Conservation (phyloP, 805 yeast genomes). For the Priceomyces medius region DNA sequence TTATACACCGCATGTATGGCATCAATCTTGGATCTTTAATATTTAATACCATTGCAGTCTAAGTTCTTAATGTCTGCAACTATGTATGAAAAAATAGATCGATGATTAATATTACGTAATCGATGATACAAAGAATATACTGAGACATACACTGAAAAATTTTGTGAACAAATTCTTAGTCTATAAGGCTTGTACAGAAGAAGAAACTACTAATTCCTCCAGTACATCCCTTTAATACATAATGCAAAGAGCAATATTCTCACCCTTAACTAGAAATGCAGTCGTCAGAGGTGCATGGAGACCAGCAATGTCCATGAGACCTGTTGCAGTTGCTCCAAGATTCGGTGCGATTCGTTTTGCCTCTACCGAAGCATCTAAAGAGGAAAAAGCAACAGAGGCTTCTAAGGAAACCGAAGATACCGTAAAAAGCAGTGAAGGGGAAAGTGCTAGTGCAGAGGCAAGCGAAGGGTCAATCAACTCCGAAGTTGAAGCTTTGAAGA, state of each 20-base stretch:
- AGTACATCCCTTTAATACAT: not conserved
- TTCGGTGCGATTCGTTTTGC: conserved; percentile 14
- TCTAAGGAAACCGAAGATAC: conserved; percentile 9
- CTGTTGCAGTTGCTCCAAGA: conserved; percentile 12
- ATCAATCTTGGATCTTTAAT: no score
- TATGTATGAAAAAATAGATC: no score
- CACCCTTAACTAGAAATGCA: conserved; percentile 18
- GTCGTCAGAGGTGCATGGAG: conserved; percentile 12
- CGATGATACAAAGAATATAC: not conserved
- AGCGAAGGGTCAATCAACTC: conserved; percentile 12
- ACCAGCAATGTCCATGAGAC: conserved; percentile 15
- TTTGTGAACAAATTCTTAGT: not conserved
- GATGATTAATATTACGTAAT: conserved; percentile 4
- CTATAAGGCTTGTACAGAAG: not conserved
- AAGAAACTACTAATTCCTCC: not conserved
- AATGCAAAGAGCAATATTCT: conserved; percentile 28
- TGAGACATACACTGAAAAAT: not conserved
- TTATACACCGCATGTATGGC: no score
- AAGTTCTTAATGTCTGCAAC: no score
- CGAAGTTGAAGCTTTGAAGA: conserved; percentile 37
- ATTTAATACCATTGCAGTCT: no score
- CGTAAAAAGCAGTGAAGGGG: conserved; percentile 11
- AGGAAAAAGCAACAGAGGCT: conserved; percentile 6
- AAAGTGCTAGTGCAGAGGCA: conserved; percentile 11
- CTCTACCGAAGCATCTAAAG: conserved; percentile 15